Percentiles rank a stretch among this genome's conserved stretches.
Evolutionary conservation across 257 asterid species (phyloP).

Genomic region (Solanum ossicruentum): DNA sequence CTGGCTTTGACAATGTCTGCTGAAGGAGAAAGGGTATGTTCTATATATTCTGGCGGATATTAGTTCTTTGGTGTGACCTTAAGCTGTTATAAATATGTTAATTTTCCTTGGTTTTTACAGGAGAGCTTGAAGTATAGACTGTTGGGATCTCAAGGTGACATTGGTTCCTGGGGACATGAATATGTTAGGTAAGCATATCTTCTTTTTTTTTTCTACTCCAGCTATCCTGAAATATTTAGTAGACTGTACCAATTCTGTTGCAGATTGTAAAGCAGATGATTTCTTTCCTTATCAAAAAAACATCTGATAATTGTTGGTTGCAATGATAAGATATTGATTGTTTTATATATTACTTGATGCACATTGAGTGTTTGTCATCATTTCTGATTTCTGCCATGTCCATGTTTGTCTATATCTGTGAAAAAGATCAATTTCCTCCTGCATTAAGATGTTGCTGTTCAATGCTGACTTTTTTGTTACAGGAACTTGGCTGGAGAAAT

Average conservation of each 20-base stretch:
- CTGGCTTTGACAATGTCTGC: conserved; percentile 97
- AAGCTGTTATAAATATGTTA: background rate
- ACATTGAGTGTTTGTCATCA: background rate
- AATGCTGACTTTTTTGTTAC: conserved; percentile 2
- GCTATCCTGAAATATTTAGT: background rate
- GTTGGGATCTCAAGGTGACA: conserved; percentile 79
- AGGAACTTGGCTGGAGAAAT: conserved; percentile 96
- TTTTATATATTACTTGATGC: background rate
- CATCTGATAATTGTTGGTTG: background rate
- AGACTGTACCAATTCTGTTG: background rate
- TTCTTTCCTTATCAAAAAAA: background rate
- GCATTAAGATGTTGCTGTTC: background rate
- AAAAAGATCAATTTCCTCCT: background rate
- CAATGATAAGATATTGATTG: background rate
- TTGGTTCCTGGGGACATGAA: conserved; percentile 99
- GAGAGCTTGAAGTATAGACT: conserved; percentile 94
- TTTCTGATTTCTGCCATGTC: background rate
- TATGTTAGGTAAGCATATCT: conserved; percentile 65
- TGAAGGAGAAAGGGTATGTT: conserved; percentile 86
- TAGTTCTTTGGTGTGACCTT: background rate
- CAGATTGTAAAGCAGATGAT: background rate
- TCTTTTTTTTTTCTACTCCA: background rate
- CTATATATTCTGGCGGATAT: background rate
- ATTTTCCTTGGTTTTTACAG: conserved; percentile 28
- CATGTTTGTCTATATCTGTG: background rate